A percentile compares a stretch with the other conserved stretches of the same genome.
These are phyloP conservation scores for Prunus armeniaca DNA, from an alignment of 306 rosid species.

Conservation along the genomic window DNA sequence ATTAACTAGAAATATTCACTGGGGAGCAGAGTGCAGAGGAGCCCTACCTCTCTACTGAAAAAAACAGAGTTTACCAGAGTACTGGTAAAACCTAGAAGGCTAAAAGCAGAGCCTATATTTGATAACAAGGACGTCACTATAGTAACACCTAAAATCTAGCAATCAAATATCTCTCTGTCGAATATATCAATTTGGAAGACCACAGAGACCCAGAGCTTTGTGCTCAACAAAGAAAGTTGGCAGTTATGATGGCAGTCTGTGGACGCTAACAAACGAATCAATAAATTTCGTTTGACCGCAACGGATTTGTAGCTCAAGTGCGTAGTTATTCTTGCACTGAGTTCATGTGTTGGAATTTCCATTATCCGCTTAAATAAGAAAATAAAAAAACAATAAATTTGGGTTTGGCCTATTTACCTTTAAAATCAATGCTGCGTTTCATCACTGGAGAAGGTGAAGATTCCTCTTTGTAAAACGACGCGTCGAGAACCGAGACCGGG, in stretches of 20 bases:
- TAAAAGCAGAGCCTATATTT: neutral
- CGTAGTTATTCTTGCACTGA: too few species aligned
- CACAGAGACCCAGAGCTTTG: neutral
- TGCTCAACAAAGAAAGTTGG: neutral
- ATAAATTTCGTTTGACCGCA: too few species aligned
- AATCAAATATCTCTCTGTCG: constrained; percentile 6
- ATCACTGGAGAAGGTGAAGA: constrained; percentile 85
- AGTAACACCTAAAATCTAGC: constrained; percentile 28
- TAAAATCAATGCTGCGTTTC: constrained; percentile 79
- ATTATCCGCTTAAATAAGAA: too few species aligned
- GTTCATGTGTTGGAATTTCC: too few species aligned
- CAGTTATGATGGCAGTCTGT: neutral
- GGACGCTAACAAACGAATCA: neutral
- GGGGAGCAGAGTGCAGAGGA: neutral
- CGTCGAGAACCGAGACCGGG: constrained; percentile 91
- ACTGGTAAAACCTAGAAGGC: constrained; percentile 13
- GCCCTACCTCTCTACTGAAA: neutral
- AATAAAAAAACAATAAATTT: too few species aligned
- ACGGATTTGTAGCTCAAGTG: too few species aligned
- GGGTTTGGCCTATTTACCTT: constrained; percentile 17
- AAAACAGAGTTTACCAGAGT: neutral
- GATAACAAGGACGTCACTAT: constrained; percentile 25
- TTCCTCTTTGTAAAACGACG: constrained; percentile 85
- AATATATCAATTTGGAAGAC: neutral
- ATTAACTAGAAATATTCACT: neutral